Evolutionary conservation across 768 basidiomycete species (phyloP).

Genomic region (Xerocomus brunneocitrinus): DNA sequence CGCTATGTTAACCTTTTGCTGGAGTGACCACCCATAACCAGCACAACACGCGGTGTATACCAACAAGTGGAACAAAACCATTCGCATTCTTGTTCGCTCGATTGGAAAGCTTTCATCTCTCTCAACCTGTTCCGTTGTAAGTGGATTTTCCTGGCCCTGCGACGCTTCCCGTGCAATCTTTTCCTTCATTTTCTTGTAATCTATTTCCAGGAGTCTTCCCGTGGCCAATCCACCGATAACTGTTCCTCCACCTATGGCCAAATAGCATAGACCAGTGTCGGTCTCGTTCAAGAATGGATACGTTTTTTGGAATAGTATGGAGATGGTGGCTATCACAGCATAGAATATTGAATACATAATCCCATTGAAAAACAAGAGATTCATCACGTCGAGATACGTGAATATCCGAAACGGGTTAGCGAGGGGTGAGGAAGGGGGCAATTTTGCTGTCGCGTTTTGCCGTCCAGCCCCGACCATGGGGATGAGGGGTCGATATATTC

Average conservation of each 20-base stretch:
- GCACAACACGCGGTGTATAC: slow-evolving; percentile 39
- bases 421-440: slow-evolving; percentile 21
- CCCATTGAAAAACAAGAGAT: slow-evolving; percentile 48
- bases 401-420: slow-evolving; percentile 37
- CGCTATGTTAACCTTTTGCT: slow-evolving; percentile 44
- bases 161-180: slow-evolving; percentile 10
- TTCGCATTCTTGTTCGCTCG: slow-evolving; percentile 52
- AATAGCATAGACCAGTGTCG: slow-evolving; percentile 69
- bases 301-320: slow-evolving; percentile 45
- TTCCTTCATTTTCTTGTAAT: slow-evolving; percentile 46
- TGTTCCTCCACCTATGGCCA: slow-evolving; percentile 72
- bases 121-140: slow-evolving; percentile 17
- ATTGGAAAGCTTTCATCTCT: slow-evolving; percentile 50
- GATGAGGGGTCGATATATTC: slow-evolving; percentile 27
- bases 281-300: slow-evolving; percentile 49
- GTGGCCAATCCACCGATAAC: slow-evolving; percentile 52
- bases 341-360: slow-evolving; percentile 51
- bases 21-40: slow-evolving; percentile 61
- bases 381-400: slow-evolving; percentile 34
- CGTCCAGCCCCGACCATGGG: slow-evolving; percentile 23
- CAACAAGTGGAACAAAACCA: slow-evolving; percentile 39
- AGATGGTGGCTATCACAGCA: slow-evolving; percentile 39
- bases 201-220: slow-evolving; percentile 62
- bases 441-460: not conserved
- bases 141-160: slow-evolving; percentile 20